phyloP scores from a whole-genome alignment of 1,139 yeast genomes.

The Pichia sp. region DNA sequence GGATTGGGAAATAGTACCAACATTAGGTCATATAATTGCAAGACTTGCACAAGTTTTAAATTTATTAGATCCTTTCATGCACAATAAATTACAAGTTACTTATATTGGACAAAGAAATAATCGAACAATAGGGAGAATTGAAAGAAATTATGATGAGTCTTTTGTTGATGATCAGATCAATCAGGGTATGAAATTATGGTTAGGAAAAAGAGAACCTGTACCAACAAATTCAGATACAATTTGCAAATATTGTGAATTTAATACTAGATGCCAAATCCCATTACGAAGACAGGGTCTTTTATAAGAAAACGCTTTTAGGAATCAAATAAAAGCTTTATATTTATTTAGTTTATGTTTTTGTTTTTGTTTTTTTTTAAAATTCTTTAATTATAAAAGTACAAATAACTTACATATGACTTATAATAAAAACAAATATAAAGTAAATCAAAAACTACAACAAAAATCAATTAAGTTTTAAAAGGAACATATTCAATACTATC shows the following conservation, averaged over 20 bases:
- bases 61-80: slow-evolving; percentile 32
- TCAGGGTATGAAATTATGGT: slow-evolving; percentile 45
- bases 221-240: slow-evolving; percentile 30
- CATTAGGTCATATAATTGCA: slow-evolving; percentile 50
- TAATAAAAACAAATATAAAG: too few species aligned
- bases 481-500: not conserved
- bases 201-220: slow-evolving; percentile 43
- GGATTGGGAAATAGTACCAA: slow-evolving; percentile 49
- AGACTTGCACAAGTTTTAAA: slow-evolving; percentile 46
- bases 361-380: slow-evolving; percentile 1
- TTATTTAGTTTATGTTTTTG: too few species aligned
- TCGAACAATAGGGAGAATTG: slow-evolving; percentile 26
- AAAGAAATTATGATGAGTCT: slow-evolving; percentile 23
- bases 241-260: slow-evolving; percentile 52
- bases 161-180: slow-evolving; percentile 29
- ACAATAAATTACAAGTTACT: slow-evolving; percentile 42
- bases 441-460: not conserved
- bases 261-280: slow-evolving; percentile 26
- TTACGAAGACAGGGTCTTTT: slow-evolving; percentile 1
- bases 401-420: not conserved
- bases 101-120: slow-evolving; percentile 39
- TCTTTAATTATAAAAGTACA: not conserved
- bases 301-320: not conserved
- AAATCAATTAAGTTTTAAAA: not conserved
- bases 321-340: too few species aligned